phyloP scores from a whole-genome alignment of 441 rosid species.

The Pelargonium australe region DNA sequence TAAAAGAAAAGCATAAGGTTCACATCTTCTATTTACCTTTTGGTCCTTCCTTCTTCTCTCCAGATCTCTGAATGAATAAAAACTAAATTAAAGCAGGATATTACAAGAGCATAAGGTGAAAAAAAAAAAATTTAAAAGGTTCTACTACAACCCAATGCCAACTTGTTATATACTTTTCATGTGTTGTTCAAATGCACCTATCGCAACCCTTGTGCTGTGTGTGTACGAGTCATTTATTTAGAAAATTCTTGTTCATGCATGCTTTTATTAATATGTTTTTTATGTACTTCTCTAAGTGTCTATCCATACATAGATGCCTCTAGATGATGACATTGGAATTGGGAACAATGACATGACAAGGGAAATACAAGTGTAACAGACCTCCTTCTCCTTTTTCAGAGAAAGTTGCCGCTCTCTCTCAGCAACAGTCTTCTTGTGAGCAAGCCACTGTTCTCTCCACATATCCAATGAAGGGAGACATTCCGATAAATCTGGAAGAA shows the following conservation, averaged over 20 bases:
- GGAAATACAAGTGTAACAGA: constrained; percentile 12
- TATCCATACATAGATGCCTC: background rate
- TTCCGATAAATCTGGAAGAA: constrained; percentile 88
- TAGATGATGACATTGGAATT: background rate
- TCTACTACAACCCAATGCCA: background rate
- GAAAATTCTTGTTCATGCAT: background rate
- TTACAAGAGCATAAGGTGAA: constrained; percentile 7
- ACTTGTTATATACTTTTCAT: background rate
- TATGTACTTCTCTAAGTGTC: background rate
- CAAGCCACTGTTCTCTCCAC: constrained; percentile 82
- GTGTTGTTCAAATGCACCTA: background rate
- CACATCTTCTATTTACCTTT: constrained; percentile 44
- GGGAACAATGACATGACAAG: background rate
- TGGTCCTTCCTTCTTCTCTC: constrained; percentile 44
- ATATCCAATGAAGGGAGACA: constrained; percentile 78
- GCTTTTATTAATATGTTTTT: background rate
- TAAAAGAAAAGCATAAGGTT: constrained; percentile 13
- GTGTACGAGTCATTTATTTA: background rate
- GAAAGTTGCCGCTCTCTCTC: constrained; percentile 59
- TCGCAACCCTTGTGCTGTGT: background rate
- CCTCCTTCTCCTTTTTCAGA: constrained; percentile 63
- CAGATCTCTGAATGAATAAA: constrained; percentile 38
- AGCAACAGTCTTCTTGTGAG: constrained; percentile 60
- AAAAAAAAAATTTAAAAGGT: constrained; percentile 4
- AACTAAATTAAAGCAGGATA: constrained; percentile 19